These are phyloP conservation scores for Fusarium sp. DNA, from an alignment of 2,329 filamentous ascomycete genomes.

Conservation along the genomic window DNA sequence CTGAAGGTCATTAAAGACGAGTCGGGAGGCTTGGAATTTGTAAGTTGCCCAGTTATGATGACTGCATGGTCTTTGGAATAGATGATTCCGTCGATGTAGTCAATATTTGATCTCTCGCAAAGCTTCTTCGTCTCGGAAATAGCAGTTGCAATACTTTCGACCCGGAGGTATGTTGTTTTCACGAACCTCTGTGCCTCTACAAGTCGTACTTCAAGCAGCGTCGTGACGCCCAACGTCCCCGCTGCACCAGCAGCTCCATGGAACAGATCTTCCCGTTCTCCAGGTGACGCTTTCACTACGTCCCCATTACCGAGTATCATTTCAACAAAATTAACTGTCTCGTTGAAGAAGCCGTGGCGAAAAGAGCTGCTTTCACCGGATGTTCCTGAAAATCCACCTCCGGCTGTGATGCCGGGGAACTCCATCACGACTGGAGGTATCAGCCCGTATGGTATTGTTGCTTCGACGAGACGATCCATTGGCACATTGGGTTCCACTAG, in stretches of 20 bases:
- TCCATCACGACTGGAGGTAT: constrained; percentile 77
- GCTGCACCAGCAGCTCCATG: constrained; percentile 68
- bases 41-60: constrained; percentile 64
- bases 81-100: constrained; percentile 73
- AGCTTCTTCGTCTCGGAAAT: constrained; percentile 53
- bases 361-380: constrained; percentile 76
- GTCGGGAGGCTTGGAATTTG: constrained; percentile 13
- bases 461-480: constrained; percentile 72
- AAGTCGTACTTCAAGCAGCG: constrained; percentile 68
- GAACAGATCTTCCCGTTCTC: constrained; percentile 65
- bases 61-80: constrained; percentile 61
- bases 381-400: constrained; percentile 74
- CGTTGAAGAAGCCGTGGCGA: constrained; percentile 73
- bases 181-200: constrained; percentile 65
- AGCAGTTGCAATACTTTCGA: constrained; percentile 56
- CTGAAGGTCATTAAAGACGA: constrained; percentile 56
- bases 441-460: constrained; percentile 64
- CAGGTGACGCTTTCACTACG: constrained; percentile 59
- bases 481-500: constrained; percentile 76
- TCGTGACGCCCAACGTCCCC: constrained; percentile 71
- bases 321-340: constrained; percentile 70
- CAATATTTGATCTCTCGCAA: constrained; percentile 37
- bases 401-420: constrained; percentile 75
- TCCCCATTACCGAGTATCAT: constrained; percentile 71
- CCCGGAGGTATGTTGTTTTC: constrained; percentile 64